phyloP scores from a whole-genome alignment of 1,284 basidiomycete genomes.

The Tylopilus orsonianus region DNA sequence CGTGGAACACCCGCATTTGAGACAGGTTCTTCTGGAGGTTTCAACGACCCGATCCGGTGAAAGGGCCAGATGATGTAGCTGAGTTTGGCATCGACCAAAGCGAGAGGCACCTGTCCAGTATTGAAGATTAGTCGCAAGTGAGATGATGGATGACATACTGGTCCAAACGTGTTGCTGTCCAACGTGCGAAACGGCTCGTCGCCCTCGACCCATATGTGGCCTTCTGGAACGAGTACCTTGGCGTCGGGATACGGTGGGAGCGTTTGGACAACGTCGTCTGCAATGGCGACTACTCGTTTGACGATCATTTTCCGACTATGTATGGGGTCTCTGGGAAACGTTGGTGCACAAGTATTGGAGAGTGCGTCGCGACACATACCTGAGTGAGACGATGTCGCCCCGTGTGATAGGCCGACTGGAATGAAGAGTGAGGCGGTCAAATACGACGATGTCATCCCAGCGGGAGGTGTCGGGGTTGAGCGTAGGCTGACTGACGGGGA shows the following conservation, averaged over 20 bases:
- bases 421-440: slow-evolving; percentile 52
- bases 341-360: background rate
- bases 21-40: slow-evolving; percentile 25
- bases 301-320: slow-evolving; percentile 54
- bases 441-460: slow-evolving; percentile 62
- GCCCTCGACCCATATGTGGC: slow-evolving; percentile 78
- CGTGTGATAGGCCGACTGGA: slow-evolving; percentile 40
- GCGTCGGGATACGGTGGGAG: slow-evolving; percentile 67
- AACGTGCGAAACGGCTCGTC: slow-evolving; percentile 44
- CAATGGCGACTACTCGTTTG: slow-evolving; percentile 67
- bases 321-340: slow-evolving; percentile 55
- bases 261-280: slow-evolving; percentile 65
- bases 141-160: slow-evolving; percentile 42
- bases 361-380: slow-evolving; percentile 39
- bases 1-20: slow-evolving; percentile 25
- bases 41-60: slow-evolving; percentile 48
- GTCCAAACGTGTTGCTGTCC: slow-evolving; percentile 74
- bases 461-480: slow-evolving; percentile 69
- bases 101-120: slow-evolving; percentile 52
- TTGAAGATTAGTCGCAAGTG: background rate
- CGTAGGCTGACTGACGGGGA: slow-evolving; percentile 58
- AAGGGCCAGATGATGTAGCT: slow-evolving; percentile 62
- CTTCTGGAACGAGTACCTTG: slow-evolving; percentile 55
- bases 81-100: slow-evolving; percentile 62
- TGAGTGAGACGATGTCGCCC: slow-evolving; percentile 67